Base-by-base conservation (phyloP, 495 filamentous ascomycete genomes). In the Aspergillus homomorphus region DNA sequence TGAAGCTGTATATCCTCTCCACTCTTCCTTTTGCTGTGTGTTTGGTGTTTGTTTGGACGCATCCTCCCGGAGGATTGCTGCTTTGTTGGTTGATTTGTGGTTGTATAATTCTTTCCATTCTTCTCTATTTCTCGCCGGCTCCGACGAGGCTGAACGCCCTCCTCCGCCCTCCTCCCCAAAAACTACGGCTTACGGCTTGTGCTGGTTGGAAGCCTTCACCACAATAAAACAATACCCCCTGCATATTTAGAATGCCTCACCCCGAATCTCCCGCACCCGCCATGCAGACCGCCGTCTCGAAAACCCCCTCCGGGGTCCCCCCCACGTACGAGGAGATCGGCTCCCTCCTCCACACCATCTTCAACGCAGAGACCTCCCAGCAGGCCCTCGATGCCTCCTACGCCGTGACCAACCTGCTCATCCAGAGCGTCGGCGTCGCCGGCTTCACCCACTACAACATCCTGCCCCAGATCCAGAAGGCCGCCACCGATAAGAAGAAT, bases 401-500 rank as follows among this genome's bases (percentile, higher is more conserved):
- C 67, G 85, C 84, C 15, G 80, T 98, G 49, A 87, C 89, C 67
- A 88, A 91, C 64, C 71, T 92, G 7, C 76, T 97, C 10, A 77
- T 91, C 54, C 86, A 89, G 67, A 88, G 88, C 21, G 84, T 91
- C 62, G 91, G 91, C 55, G 87, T 84, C 68, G 83, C 84, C 12
- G 91, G 90, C 38, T 82, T 97, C 55, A 73, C 80, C 30, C 74
- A 73, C 38, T 96, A 97, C 77, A 87, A 87, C 66, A 74, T 96
- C 59, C 60, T 86, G 21, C 76, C 78, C 18, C 77, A 83, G 51
- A 77, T 94, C 66, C 88, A 88, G 73, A 96, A 96, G 78, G 91
- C 89, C 50, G 91, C 95, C 10, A 73, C 81, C 57, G 92, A 98
- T 77, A 98, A 97, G 84, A 98, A 98, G 80, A 92, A 87, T 76